These are phyloP conservation scores for Fragaria iinumae DNA, from an alignment of 306 rosid species.

Conservation along the genomic window DNA sequence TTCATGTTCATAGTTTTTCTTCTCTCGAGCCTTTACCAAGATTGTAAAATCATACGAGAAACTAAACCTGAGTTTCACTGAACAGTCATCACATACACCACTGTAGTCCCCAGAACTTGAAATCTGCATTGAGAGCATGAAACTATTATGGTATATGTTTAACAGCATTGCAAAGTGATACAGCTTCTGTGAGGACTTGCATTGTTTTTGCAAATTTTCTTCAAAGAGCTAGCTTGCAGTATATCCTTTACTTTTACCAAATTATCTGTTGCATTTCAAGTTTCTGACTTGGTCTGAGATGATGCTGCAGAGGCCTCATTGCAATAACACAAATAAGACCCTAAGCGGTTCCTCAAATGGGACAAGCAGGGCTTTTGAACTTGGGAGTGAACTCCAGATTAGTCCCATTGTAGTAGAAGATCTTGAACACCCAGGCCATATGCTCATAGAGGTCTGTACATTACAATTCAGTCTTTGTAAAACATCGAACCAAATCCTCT, in stretches of 20 bases:
- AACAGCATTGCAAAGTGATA: neutral
- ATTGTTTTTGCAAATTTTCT: neutral
- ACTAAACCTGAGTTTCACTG: neutral
- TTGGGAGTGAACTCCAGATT: slow-evolving; percentile 45
- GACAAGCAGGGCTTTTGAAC: slow-evolving; percentile 65
- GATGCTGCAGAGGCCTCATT: slow-evolving; percentile 40
- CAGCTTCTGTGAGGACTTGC: neutral
- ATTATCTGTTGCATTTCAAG: neutral
- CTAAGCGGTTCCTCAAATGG: slow-evolving; percentile 39
- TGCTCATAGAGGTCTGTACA: slow-evolving; percentile 69
- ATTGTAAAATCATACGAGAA: neutral
- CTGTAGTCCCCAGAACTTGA: neutral
- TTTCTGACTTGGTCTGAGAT: neutral
- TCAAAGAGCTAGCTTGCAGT: neutral
- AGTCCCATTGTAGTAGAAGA: slow-evolving; percentile 89
- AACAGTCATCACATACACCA: neutral
- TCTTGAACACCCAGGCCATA: slow-evolving; percentile 66
- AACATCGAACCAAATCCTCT: neutral
- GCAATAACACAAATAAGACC: slow-evolving; percentile 33
- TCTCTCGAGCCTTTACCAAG: neutral
- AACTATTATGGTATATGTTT: neutral
- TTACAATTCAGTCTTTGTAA: too few species aligned
- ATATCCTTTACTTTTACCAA: neutral
- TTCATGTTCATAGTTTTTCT: neutral
- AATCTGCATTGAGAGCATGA: neutral